Conservation (phyloP, 106 monocot species). For the Dendrobium nobile region DNA sequence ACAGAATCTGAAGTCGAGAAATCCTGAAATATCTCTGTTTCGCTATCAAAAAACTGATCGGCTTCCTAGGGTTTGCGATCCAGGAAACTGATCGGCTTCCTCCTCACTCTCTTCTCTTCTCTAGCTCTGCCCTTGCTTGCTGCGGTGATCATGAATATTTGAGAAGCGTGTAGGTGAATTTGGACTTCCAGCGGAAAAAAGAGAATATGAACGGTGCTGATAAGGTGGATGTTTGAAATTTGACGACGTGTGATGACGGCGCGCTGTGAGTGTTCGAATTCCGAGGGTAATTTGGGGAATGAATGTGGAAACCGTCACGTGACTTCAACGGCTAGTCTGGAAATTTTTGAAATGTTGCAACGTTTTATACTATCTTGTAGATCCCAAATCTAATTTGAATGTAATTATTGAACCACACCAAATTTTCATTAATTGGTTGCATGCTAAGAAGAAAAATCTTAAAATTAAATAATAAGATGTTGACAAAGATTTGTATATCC, state of each 20-base stretch:
- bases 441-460: no score
- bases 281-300: not conserved
- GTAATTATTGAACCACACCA: no score
- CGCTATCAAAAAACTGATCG: not conserved
- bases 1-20: slow-evolving; percentile 38
- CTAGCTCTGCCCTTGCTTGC: not conserved
- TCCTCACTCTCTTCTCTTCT: not conserved
- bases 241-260: not conserved
- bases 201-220: slow-evolving; percentile 1
- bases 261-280: not conserved
- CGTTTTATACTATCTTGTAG: no score
- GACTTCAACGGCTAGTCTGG: slow-evolving; percentile 1
- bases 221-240: not conserved
- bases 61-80: slow-evolving; percentile 7
- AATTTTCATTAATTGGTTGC: no score
- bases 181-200: not conserved
- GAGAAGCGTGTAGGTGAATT: not conserved
- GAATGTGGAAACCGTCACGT: not conserved
- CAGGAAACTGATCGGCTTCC: not conserved
- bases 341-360: not conserved
- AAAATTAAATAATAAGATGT: no score
- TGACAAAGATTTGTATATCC: no score
- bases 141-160: not conserved
- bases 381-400: no score
- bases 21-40: slow-evolving; percentile 18